Base-by-base conservation (phyloP, 2,329 filamentous ascomycete species). In the Claviceps maximensis region DNA sequence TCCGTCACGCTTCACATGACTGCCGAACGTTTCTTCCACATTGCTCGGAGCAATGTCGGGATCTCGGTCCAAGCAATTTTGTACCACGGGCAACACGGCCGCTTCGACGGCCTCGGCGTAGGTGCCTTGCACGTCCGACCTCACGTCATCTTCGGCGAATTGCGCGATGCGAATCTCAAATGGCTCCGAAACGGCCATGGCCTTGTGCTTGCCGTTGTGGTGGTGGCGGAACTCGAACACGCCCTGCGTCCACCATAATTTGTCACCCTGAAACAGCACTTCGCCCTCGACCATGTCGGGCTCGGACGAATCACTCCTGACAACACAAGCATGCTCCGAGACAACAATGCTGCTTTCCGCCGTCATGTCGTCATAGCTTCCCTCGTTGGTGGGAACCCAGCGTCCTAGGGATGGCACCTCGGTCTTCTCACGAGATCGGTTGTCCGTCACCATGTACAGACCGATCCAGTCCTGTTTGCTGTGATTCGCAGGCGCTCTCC, bases 181-280 rank as follows among this genome's bases (percentile, higher is more conserved):
- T 0, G 93, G 90, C 59, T 89, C 80, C 5, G 90, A 96, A 56
- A 97, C 87, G 19, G 89, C 82, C 87, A 98, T 93, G 63, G 95
- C 90, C 59, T 86, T 88, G 70, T 98, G 89, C 62, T 86, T 86
- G 53, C 89, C 89, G 60, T 88, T 84, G 69, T 98, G 93, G 69
- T 98, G 93, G 70, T 96, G 96, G 42, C 93, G 83, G 73, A 98
- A 94, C 64, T 98, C 93, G 63, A 95, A 98, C 3, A 94, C 87
- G 52, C 93, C 93, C 56, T 91, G 87, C 0, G 87, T 95, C 93
- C 93, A 98, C 84, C 89, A 98, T 2, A 96, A 78, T 70, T 95
- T 95, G 71, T 97, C 90, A 48, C 93, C 90, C 10, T 83, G 76
- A 64, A 98, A 97, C 13, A 88, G 69, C 63, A 97, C 84, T 65